phyloP scores from a whole-genome alignment of 768 basidiomycete genomes.

The Russula compacta region DNA sequence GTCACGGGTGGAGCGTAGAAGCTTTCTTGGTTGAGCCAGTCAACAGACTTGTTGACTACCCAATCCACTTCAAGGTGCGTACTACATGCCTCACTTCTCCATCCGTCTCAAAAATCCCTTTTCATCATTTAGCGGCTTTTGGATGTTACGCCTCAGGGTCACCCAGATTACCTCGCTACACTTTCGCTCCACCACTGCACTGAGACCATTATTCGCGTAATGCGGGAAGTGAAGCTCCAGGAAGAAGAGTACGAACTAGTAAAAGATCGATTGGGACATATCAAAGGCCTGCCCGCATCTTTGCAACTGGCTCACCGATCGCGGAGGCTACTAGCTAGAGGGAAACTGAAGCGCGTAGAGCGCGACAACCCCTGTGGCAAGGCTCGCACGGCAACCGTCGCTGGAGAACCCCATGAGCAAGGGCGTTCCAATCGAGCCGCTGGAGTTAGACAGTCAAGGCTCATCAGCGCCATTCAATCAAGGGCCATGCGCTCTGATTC shows the following conservation, averaged over 20 bases:
- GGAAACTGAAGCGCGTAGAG: constrained; percentile 44
- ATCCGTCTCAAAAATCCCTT: constrained; percentile 1
- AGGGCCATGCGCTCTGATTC: constrained; percentile 16
- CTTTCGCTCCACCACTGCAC: constrained; percentile 57
- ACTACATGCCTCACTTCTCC: background rate
- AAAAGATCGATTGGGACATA: constrained; percentile 47
- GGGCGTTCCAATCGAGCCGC: background rate
- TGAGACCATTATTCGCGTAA: constrained; percentile 61
- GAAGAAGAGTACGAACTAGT: constrained; percentile 82
- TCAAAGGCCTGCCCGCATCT: constrained; percentile 49
- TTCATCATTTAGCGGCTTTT: constrained; percentile 46
- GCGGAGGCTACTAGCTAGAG: constrained; percentile 65
- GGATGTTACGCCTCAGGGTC: constrained; percentile 57
- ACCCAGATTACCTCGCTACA: constrained; percentile 63
- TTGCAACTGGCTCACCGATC: constrained; percentile 58
- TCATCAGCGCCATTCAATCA: constrained; percentile 8
- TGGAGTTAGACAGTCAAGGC: constrained; percentile 17
- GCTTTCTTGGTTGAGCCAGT: constrained; percentile 69
- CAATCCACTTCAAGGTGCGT: constrained; percentile 64
- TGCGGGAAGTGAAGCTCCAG: constrained; percentile 77
- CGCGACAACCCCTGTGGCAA: constrained; percentile 32
- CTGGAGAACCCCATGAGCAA: background rate
- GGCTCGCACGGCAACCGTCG: background rate
- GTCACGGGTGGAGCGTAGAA: constrained; percentile 56
- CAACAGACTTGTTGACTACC: constrained; percentile 60